Percentiles rank a stretch among this genome's conserved stretches.
Conservation (phyloP, 2,329 filamentous ascomycete genomes). For the Thielaviopsis populi region DNA sequence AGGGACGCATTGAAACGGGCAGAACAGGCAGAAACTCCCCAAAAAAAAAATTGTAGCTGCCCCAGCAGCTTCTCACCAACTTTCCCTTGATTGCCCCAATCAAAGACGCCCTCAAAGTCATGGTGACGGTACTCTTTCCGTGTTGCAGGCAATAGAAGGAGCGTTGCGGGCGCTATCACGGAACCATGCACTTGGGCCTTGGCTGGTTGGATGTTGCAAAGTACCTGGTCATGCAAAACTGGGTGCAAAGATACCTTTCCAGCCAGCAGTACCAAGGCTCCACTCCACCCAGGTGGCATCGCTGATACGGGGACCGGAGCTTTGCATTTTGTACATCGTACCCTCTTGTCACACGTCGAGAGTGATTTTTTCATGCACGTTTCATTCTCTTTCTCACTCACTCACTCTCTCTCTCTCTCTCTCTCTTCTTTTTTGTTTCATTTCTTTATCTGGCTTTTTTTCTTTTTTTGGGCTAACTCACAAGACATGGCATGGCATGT, state of each 20-base stretch:
- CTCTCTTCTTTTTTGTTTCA: background rate
- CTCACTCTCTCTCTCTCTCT: too few relatives aligned
- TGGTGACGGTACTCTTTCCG: constrained; percentile 4
- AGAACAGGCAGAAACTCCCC: background rate
- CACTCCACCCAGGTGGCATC: background rate
- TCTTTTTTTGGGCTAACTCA: background rate
- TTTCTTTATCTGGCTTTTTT: background rate
- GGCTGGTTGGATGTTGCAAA: background rate
- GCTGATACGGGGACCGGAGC: background rate
- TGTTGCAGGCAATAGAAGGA: constrained; percentile 9
- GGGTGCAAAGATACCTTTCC: background rate
- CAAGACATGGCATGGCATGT: background rate
- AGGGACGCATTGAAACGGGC: background rate
- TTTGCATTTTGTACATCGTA: background rate
- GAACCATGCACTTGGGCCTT: constrained; percentile 6
- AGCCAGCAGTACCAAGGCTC: background rate
- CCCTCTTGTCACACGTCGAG: background rate
- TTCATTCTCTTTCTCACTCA: too few relatives aligned
- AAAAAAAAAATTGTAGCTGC: background rate
- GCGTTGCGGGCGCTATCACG: constrained; percentile 12
- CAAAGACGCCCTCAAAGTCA: background rate
- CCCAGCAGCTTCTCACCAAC: constrained; percentile 1
- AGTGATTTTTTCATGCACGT: background rate
- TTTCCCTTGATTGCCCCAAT: background rate
- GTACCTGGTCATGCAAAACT: background rate